Conservation (phyloP, 495 filamentous ascomycete genomes). For the Lasiosphaeris hirsuta region DNA sequence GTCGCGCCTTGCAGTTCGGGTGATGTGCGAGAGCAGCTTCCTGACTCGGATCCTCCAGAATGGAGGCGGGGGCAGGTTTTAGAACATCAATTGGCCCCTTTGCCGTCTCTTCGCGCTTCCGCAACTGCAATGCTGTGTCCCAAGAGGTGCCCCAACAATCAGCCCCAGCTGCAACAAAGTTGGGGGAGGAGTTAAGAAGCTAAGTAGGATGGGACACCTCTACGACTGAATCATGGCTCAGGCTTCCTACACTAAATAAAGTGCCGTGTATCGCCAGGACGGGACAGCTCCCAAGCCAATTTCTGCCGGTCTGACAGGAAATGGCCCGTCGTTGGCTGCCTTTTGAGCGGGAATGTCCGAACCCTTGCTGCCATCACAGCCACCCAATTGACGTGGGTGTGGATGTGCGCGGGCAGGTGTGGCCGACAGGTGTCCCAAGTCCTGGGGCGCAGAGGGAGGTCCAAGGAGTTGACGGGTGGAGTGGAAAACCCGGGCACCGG, state of each 20-base stretch:
- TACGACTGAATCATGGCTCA: no score
- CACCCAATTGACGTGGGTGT: background rate
- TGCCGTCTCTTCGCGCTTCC: no score
- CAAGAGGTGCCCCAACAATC: no score
- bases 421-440: background rate
- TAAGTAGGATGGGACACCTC: no score
- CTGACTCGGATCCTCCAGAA: no score
- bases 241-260: background rate
- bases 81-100: no score
- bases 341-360: background rate
- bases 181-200: no score
- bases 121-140: no score
- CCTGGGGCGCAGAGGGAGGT: background rate
- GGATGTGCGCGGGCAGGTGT: background rate
- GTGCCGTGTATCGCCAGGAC: slow-evolving; percentile 2
- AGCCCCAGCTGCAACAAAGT: no score
- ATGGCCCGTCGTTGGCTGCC: background rate
- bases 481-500: slow-evolving; percentile 13
- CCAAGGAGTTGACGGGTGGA: background rate
- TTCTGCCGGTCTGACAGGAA: slow-evolving; percentile 4
- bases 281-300: background rate
- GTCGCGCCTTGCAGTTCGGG: no score
- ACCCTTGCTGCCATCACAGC: background rate
- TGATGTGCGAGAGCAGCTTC: no score
- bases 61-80: no score